A percentile compares a stretch with the other conserved stretches of the same genome.
Evolutionary conservation across 2,329 filamentous ascomycete species (phyloP).

Genomic region (Hymenoscyphus repandus): DNA sequence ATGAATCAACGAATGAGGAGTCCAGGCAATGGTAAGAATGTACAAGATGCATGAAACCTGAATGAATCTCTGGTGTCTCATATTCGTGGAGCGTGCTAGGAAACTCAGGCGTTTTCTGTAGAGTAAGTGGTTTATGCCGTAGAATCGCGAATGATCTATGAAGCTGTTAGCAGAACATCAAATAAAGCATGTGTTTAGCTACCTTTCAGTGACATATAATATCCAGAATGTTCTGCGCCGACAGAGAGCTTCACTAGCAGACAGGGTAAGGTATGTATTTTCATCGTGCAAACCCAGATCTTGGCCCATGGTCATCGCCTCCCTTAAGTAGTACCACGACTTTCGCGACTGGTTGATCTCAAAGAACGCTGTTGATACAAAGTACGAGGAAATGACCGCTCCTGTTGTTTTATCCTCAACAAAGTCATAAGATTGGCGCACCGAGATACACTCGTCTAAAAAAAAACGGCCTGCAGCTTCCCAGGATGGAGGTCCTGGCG

Average conservation of each 20-base stretch:
- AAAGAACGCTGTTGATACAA: constrained; percentile 55
- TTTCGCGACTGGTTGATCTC: constrained; percentile 53
- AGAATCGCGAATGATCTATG: constrained; percentile 57
- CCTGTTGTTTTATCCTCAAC: constrained; percentile 48
- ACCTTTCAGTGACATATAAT: constrained; percentile 57
- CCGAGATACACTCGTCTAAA: constrained; percentile 51
- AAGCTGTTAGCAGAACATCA: not conserved
- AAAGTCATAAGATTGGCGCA: constrained; percentile 52
- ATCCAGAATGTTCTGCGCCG: constrained; percentile 56
- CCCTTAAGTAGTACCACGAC: constrained; percentile 57
- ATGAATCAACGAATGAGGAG: constrained; percentile 56
- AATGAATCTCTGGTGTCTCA: constrained; percentile 47
- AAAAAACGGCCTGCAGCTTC: constrained; percentile 49
- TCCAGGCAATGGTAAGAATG: constrained; percentile 58
- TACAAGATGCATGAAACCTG: constrained; percentile 56
- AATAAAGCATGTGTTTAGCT: constrained; percentile 8
- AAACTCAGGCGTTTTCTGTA: constrained; percentile 53
- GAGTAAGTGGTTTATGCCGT: constrained; percentile 56
- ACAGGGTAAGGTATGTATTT: constrained; percentile 43
- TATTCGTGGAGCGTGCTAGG: constrained; percentile 47
- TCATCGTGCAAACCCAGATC: constrained; percentile 56
- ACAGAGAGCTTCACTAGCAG: constrained; percentile 47
- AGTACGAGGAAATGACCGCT: constrained; percentile 58
- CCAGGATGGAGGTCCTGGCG: constrained; percentile 37
- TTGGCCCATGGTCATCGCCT: constrained; percentile 55